phyloP scores from a whole-genome alignment of 306 rosid genomes.

The Ormosia emarginata region DNA sequence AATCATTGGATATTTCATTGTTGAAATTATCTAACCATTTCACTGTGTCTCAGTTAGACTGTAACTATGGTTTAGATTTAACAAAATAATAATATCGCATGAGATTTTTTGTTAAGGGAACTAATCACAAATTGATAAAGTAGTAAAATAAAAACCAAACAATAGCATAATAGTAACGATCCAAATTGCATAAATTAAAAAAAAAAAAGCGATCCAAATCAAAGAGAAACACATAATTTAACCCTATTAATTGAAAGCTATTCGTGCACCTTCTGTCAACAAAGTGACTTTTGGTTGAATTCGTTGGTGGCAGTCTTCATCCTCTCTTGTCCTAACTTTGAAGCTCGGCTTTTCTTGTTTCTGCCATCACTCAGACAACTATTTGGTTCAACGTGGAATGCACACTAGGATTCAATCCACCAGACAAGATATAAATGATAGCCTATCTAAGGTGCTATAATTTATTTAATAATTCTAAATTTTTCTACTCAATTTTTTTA shows the following conservation, averaged over 20 bases:
- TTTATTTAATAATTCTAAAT: too few species aligned
- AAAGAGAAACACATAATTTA: not conserved
- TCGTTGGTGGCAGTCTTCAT: not conserved
- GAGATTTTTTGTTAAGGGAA: not conserved
- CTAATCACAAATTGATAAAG: not conserved
- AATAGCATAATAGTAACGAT: not conserved
- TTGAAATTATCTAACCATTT: not conserved
- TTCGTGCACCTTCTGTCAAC: not conserved
- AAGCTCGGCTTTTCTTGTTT: not conserved
- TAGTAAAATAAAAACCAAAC: not conserved
- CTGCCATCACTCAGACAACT: too few species aligned
- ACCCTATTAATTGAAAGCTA: not conserved
- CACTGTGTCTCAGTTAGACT: not conserved
- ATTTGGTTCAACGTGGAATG: slow-evolving; percentile 19
- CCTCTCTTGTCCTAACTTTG: not conserved
- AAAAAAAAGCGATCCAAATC: not conserved
- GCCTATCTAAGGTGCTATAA: not conserved
- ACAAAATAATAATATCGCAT: not conserved
- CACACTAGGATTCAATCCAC: not conserved
- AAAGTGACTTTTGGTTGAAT: not conserved
- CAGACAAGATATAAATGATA: not conserved
- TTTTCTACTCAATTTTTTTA: too few species aligned
- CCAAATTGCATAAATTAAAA: too few species aligned
- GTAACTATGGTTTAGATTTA: not conserved
- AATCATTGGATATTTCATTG: not conserved